phyloP scores from a whole-genome alignment of 441 rosid genomes.

The Adansonia rubrostipa region DNA sequence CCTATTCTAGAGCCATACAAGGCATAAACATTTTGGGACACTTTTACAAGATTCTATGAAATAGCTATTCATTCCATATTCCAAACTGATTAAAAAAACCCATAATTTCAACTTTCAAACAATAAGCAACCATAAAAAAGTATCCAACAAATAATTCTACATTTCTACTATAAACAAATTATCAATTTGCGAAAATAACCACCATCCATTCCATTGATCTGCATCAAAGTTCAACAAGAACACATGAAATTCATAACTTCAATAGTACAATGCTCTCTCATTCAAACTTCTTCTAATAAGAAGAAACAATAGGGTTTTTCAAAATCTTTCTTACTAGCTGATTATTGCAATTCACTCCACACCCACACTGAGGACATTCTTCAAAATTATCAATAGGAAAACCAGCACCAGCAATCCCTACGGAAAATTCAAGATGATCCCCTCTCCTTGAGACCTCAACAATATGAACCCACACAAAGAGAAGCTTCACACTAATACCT shows the following conservation, averaged over 20 bases:
- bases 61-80: neutral
- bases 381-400: conserved; percentile 51
- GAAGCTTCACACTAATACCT: conserved; percentile 68
- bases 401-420: conserved; percentile 52
- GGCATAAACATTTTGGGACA: neutral
- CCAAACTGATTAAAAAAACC: neutral
- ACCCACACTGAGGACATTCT: conserved; percentile 56
- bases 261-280: conserved; percentile 6
- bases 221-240: conserved; percentile 20
- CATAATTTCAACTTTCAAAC: neutral
- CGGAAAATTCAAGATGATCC: conserved; percentile 45
- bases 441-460: conserved; percentile 48
- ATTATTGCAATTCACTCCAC: conserved; percentile 52
- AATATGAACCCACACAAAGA: conserved; percentile 47
- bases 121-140: conserved; percentile 10
- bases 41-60: neutral
- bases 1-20: neutral
- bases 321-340: conserved; percentile 30
- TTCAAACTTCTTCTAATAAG: conserved; percentile 35
- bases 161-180: neutral
- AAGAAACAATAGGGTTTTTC: conserved; percentile 40
- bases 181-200: conserved; percentile 2
- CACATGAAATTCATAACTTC: neutral
- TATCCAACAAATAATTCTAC: neutral
- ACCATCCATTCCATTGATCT: conserved; percentile 26